Percentiles rank a stretch among this genome's conserved stretches.
phyloP scores from a whole-genome alignment of 2,329 filamentous ascomycete genomes.

The Penicillium sclerotiorum region DNA sequence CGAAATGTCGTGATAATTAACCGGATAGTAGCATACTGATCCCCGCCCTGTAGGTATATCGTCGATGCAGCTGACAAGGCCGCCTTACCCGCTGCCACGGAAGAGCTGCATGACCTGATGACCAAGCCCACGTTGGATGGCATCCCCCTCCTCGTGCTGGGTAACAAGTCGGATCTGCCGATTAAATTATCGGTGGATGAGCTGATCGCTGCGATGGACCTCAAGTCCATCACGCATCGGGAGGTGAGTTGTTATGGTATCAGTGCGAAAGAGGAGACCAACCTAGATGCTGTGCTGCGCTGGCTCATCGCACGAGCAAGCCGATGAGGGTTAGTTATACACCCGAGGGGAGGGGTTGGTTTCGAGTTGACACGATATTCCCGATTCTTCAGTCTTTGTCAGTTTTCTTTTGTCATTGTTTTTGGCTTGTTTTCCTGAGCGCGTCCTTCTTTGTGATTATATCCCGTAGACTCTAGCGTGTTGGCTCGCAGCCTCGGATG shows the following conservation, averaged over 20 bases:
- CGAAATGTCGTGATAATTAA: background rate
- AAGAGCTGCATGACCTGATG: conserved; percentile 89
- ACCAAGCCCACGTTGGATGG: conserved; percentile 80
- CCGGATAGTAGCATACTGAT: background rate
- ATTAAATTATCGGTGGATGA: conserved; percentile 91
- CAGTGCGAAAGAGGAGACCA: conserved; percentile 98
- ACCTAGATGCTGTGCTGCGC: conserved; percentile 93
- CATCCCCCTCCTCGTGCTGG: conserved; percentile 90
- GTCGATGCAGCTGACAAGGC: conserved; percentile 90
- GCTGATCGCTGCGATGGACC: conserved; percentile 86
- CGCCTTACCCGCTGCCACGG: conserved; percentile 79
- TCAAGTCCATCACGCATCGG: conserved; percentile 84
- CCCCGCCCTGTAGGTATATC: conserved; percentile 68
- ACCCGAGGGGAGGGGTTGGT: no score
- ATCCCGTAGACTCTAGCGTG: conserved; percentile 29
- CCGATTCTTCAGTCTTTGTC: background rate
- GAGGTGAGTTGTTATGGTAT: conserved; percentile 99
- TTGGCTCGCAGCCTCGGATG: conserved; percentile 43
- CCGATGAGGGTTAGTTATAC: conserved; percentile 62
- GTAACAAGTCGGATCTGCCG: conserved; percentile 96
- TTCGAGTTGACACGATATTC: background rate
- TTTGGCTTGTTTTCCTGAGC: conserved; percentile 7
- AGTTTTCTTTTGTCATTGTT: background rate
- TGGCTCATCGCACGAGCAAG: conserved; percentile 92
- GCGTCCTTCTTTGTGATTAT: conserved; percentile 20